Evolutionary conservation across 192 early-diverging fungal genomes (phyloP), one percentile per base, ranked within the genome.

Genomic region (Rhizophagus clarus): DNA sequence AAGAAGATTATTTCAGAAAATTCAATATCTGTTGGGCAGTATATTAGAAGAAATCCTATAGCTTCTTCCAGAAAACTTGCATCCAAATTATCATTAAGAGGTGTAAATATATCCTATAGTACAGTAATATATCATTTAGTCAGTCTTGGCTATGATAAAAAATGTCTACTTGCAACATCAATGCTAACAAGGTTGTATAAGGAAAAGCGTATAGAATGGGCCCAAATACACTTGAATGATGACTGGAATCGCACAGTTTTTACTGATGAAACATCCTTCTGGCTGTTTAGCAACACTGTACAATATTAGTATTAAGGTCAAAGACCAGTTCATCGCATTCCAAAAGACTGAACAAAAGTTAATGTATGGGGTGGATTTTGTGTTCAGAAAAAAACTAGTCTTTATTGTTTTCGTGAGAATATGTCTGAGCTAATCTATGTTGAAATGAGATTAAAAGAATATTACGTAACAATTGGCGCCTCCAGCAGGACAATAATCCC

Each of bases 211-310:
- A 71, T 71, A 40, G 31, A 71, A 40, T 70, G 68, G 68, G 68
- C 68, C 3, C 68, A 37, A 40, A 70, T 6, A 1, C 32, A 70
- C 14, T 6, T 37, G 22, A 70, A 70, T 32, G 31, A 70, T 34
- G 31, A 71, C 31, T 71, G 34, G 26, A 71, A 71, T 22, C 31
- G 34, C 69, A 71, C 69, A 37, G 29, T 71, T 17, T 71, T 71
- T 71, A 37, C 32, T 8, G 69, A 71, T 14, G 67, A 69, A 31
- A 69, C 67, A 69, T 69, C 67, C 1, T 69, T 70, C 22, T 70
- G 68, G 68, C 15, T 70, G 7, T 70, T 70, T 70, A n/a, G 68
- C 9, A 70, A 70, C 68, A 70, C 68, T 20, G 40, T 70, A 31
- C 29, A 70, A 31, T 70, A 70, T 42, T 70, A 31, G 68, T 70